phyloP scores from a whole-genome alignment of 2,329 filamentous ascomycete species.

The Diaporthe sp. region DNA sequence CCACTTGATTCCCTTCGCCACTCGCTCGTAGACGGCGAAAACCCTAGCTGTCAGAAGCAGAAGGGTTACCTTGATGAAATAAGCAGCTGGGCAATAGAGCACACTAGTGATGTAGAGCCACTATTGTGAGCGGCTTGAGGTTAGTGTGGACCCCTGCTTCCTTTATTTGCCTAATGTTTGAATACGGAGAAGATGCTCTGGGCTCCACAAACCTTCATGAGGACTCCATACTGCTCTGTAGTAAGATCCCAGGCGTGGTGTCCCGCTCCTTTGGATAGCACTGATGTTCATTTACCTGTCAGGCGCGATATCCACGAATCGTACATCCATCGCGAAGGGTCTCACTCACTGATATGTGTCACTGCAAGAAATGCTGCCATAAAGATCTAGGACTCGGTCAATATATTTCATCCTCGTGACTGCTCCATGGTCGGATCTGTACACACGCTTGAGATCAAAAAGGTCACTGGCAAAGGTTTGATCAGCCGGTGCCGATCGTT shows the following conservation, averaged over 20 bases:
- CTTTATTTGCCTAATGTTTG: background rate
- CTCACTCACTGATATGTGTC: slow-evolving; percentile 11
- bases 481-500: slow-evolving; percentile 2
- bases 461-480: background rate
- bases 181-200: background rate
- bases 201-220: slow-evolving; percentile 11
- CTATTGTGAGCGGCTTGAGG: background rate
- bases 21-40: slow-evolving; percentile 4
- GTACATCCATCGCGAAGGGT: background rate
- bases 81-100: slow-evolving; percentile 10
- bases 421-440: background rate
- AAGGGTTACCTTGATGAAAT: slow-evolving; percentile 14
- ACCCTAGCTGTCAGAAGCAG: slow-evolving; percentile 10
- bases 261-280: slow-evolving; percentile 3
- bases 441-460: background rate
- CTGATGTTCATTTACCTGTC: background rate
- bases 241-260: slow-evolving; percentile 18
- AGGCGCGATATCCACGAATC: background rate
- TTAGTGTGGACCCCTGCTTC: background rate
- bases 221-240: background rate
- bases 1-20: background rate
- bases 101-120: slow-evolving; percentile 23
- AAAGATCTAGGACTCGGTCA: background rate
- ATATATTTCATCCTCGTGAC: background rate
- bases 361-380: slow-evolving; percentile 7